Conservation (phyloP, 345 rosid species). For the Bruguiera sexangula region DNA sequence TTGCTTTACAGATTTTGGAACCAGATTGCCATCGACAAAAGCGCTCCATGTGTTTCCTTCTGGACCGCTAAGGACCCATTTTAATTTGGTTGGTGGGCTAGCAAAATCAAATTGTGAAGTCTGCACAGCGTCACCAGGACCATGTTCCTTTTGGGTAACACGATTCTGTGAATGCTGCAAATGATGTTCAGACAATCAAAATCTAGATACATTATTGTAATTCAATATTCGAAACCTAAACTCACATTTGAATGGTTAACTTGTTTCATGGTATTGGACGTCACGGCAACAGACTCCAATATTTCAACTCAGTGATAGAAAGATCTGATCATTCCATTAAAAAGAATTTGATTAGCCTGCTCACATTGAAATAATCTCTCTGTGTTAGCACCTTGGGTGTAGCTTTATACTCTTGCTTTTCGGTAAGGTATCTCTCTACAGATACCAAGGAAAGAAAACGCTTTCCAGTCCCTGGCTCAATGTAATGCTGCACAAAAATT, state of each 20-base stretch:
- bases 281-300: too few relatives aligned
- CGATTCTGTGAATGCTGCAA: constrained; percentile 18
- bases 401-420: constrained; percentile 4
- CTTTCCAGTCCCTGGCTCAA: constrained; percentile 38
- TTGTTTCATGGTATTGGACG: too few relatives aligned
- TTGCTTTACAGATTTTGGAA: constrained; percentile 38
- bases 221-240: too few relatives aligned
- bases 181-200: background rate
- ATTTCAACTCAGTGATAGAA: too few relatives aligned
- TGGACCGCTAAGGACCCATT: constrained; percentile 57
- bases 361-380: constrained; percentile 11
- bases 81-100: constrained; percentile 40
- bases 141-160: constrained; percentile 7
- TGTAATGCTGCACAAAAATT: constrained; percentile 30
- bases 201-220: background rate
- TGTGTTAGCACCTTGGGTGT: background rate
- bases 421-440: constrained; percentile 27
- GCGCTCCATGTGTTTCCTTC: constrained; percentile 41
- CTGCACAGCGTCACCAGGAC: constrained; percentile 9
- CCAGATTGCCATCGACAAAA: constrained; percentile 32
- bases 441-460: constrained; percentile 30
- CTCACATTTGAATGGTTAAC: too few relatives aligned
- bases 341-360: background rate
- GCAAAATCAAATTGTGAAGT: constrained; percentile 14
- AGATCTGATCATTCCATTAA: background rate